Conservation (phyloP, 768 basidiomycete species). For the Daedaleopsis sinensis region DNA sequence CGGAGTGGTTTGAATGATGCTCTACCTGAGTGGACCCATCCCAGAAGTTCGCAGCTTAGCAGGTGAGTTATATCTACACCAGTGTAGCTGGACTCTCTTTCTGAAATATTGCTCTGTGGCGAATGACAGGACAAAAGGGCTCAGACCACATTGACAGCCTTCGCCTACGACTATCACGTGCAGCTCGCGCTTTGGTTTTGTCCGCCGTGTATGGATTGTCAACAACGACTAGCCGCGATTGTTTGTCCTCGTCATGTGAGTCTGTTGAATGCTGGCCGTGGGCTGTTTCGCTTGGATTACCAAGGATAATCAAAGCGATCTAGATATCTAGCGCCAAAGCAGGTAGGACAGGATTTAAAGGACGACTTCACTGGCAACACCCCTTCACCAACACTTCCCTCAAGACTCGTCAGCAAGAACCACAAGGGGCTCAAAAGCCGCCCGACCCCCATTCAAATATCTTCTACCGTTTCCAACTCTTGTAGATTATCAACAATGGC, state of each 20-base stretch:
- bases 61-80: no score
- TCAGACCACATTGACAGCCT: neutral
- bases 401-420: neutral
- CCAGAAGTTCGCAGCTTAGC: no score
- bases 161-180: conserved; percentile 9
- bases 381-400: conserved; percentile 7
- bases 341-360: conserved; percentile 1
- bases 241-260: neutral
- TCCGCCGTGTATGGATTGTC: conserved; percentile 12
- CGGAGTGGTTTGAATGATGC: no score
- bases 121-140: neutral
- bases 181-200: conserved; percentile 1
- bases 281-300: neutral
- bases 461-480: neutral
- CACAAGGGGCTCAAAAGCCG: conserved; percentile 14
- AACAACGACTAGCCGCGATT: neutral
- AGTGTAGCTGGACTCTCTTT: no score
- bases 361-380: neutral
- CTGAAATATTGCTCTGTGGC: neutral
- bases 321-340: conserved; percentile 10
- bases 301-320: conserved; percentile 10
- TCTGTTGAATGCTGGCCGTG: no score
- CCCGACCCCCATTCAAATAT: neutral
- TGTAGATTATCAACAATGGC: conserved; percentile 5
- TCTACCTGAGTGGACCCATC: no score